Base-by-base conservation (phyloP, 1,284 basidiomycete species). In the Bjerkandera adusta region DNA sequence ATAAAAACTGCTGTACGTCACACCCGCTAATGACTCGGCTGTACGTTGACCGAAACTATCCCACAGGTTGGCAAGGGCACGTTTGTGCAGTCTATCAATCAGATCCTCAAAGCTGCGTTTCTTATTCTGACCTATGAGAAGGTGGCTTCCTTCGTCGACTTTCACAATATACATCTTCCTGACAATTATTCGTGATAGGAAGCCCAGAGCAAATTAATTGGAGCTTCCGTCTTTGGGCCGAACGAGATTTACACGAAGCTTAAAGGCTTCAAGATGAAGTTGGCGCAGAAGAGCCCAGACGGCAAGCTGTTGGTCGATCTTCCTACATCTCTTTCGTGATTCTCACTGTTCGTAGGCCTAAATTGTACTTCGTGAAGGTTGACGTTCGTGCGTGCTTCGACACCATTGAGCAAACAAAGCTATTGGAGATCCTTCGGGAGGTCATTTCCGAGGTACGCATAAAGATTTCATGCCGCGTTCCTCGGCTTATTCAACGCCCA, bases 351-450 rank as follows among this genome's bases (percentile, higher is more conserved):
- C 36, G 25, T 48, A 94, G 92, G 18, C 91, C 92, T 0, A 83
- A 81, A 54, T 66, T 97, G 3, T 98, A 94, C 64, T 96, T 99
- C 59, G 93, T 95, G 51, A 99, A 99, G 65, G 83, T 97, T 24
- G 97, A 99, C 61, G 92, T 99, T 12, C 85, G 89, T 51, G 87
- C 93, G 1, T 97, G 94, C 51, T 99, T 98, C 70, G 97, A 99
- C 66, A 93, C 90, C 0, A 98, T 99, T 53, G 85, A 94, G 35
- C 97, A 99, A 63, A 75, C 77, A 18, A 94, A 88, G 59, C 68
- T 99, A 38, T 67, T 99, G 12, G 70, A 79, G 27, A 92, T 99
- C 24, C 66, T 98, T 30, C 75, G 78, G 18, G 68, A 81, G 1
- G 61, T 95, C 6, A 73, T 97, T 26, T 83, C 83, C 2, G 81